These are phyloP conservation scores for Candida fluviatilis DNA, from an alignment of 805 yeast species.

Conservation along the genomic window DNA sequence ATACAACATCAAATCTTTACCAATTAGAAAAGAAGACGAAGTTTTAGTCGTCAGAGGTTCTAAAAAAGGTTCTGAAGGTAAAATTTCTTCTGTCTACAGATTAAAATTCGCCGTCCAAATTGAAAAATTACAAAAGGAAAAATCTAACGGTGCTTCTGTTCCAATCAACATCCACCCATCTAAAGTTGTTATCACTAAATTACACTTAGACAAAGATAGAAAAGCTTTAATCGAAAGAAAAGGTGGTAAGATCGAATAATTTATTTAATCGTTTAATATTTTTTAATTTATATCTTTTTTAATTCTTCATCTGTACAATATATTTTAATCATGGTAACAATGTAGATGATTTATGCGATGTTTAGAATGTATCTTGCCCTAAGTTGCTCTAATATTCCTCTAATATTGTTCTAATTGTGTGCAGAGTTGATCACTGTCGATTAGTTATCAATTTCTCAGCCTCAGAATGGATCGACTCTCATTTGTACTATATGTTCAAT, in stretches of 20 bases:
- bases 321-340: slow-evolving; percentile 3
- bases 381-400: too few relatives aligned
- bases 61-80: slow-evolving; percentile 99
- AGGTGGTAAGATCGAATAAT: slow-evolving; percentile 95
- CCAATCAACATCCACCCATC: slow-evolving; percentile 98
- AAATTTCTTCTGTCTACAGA: slow-evolving; percentile 97
- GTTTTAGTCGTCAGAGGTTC: slow-evolving; percentile 97
- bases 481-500: too few relatives aligned
- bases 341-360: too few relatives aligned
- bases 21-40: slow-evolving; percentile 97
- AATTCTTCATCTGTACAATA: background rate
- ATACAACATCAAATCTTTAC: slow-evolving; percentile 93
- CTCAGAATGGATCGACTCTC: too few relatives aligned
- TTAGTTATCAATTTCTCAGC: too few relatives aligned
- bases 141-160: slow-evolving; percentile 95
- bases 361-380: too few relatives aligned
- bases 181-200: slow-evolving; percentile 97
- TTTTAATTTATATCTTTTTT: background rate
- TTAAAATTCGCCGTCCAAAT: slow-evolving; percentile 94
- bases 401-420: too few relatives aligned
- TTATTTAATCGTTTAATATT: background rate
- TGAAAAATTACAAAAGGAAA: slow-evolving; percentile 96
- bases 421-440: too few relatives aligned
- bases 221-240: slow-evolving; percentile 95
- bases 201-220: slow-evolving; percentile 98